These are phyloP conservation scores for Periglandula ipomoeae DNA, from an alignment of 2,329 filamentous ascomycete species.

Conservation along the genomic window DNA sequence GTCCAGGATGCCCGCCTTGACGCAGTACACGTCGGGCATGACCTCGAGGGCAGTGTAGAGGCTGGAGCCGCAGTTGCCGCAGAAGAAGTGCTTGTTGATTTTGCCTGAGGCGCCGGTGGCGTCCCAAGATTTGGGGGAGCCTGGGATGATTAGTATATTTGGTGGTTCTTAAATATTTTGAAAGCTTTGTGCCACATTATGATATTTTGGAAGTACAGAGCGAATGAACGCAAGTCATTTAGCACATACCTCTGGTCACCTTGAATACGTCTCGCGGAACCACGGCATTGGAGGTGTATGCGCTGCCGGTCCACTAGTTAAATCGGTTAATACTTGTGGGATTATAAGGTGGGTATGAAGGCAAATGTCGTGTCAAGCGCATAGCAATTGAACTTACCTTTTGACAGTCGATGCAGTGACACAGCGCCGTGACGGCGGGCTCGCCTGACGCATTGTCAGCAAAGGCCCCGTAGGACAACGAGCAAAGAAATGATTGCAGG, in stretches of 20 bases:
- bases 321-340: no score
- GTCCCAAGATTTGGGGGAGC: constrained; percentile 38
- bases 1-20: constrained; percentile 45
- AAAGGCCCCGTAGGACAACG: neutral
- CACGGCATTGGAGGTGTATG: constrained; percentile 45
- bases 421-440: constrained; percentile 33
- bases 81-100: constrained; percentile 48
- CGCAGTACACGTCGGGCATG: constrained; percentile 38
- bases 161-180: no score
- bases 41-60: constrained; percentile 43
- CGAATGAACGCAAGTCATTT: no score
- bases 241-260: constrained; percentile 35
- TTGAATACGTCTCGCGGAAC: constrained; percentile 36
- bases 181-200: no score
- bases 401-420: constrained; percentile 45
- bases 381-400: constrained; percentile 39
- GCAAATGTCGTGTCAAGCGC: no score
- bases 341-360: neutral
- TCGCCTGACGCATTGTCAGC: constrained; percentile 23
- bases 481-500: no score
- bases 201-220: no score
- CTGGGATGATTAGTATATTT: no score
- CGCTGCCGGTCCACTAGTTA: constrained; percentile 37
- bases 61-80: constrained; percentile 38
- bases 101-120: constrained; percentile 39